Conservation (phyloP, 306 rosid genomes). For the Prunus kanzakura region DNA sequence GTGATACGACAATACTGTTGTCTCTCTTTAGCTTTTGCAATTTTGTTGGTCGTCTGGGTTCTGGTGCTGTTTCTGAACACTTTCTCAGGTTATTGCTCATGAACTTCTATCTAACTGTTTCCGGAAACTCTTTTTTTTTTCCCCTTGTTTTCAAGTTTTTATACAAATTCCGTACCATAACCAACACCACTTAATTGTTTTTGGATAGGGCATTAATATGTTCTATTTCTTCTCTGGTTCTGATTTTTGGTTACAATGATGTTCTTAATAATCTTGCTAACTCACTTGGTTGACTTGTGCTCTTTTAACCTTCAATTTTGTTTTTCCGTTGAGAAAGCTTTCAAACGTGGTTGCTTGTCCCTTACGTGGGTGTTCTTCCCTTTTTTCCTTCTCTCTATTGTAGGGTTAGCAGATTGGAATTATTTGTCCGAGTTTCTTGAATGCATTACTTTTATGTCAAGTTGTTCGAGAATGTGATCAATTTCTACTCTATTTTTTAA, state of each 20-base stretch:
- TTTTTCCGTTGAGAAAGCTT: background rate
- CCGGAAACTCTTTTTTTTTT: background rate
- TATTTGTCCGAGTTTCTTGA: background rate
- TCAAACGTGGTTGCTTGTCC: background rate
- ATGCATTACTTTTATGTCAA: background rate
- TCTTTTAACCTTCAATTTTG: background rate
- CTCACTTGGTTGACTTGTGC: background rate
- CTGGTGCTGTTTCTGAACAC: slow-evolving; percentile 77
- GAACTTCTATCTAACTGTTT: slow-evolving; percentile 1
- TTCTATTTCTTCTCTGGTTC: background rate
- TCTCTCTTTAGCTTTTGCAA: slow-evolving; percentile 82
- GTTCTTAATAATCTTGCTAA: background rate
- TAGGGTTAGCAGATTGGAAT: background rate
- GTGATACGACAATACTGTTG: slow-evolving; percentile 60
- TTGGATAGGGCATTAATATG: background rate
- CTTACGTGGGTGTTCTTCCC: background rate
- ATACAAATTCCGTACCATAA: background rate
- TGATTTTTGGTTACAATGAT: background rate
- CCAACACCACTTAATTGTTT: background rate
- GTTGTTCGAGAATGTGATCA: background rate
- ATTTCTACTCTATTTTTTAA: background rate
- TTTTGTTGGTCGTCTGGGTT: slow-evolving; percentile 76
- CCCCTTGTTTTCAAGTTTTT: background rate
- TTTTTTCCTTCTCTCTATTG: too few species aligned
- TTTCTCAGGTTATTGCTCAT: slow-evolving; percentile 58